These are phyloP conservation scores for Terfezia boudieri DNA, from an alignment of 495 filamentous ascomycete species.

Conservation along the genomic window DNA sequence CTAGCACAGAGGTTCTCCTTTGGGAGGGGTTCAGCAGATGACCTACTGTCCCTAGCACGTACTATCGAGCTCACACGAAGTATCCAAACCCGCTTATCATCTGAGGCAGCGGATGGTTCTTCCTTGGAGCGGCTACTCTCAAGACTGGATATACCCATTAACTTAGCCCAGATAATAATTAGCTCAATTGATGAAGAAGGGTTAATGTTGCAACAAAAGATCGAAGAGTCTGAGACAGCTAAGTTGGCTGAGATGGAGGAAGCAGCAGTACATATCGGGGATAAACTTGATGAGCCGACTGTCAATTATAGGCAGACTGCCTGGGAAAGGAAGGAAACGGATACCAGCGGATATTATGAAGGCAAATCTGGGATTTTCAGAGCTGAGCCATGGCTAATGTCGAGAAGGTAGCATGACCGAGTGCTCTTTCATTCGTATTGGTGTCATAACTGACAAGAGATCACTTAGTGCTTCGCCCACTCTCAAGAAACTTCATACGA, in stretches of 20 bases:
- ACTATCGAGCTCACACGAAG: constrained; percentile 60
- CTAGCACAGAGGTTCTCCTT: constrained; percentile 83
- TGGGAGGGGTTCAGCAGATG: constrained; percentile 82
- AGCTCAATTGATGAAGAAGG: constrained; percentile 85
- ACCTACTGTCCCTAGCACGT: constrained; percentile 57
- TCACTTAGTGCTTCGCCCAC: constrained; percentile 33
- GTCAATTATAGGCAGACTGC: constrained; percentile 23
- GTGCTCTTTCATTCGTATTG: no score
- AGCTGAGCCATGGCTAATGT: constrained; percentile 70
- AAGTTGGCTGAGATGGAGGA: constrained; percentile 46
- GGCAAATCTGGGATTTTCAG: constrained; percentile 27
- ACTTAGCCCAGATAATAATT: constrained; percentile 46
- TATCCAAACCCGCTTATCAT: constrained; percentile 31
- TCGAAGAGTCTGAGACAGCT: constrained; percentile 47
- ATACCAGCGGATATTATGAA: constrained; percentile 20
- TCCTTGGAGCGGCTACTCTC: constrained; percentile 3
- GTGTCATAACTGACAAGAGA: no score
- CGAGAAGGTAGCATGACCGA: constrained; percentile 22
- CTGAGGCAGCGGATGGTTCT: constrained; percentile 1
- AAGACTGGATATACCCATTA: constrained; percentile 37
- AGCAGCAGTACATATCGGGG: constrained; percentile 30
- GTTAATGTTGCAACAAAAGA: constrained; percentile 49
- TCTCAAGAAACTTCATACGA: constrained; percentile 41
- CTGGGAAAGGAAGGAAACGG: constrained; percentile 17
- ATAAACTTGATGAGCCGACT: constrained; percentile 26